Evolutionary conservation across 2,329 filamentous ascomycete species (phyloP), one percentile per base, ranked within the genome.

Genomic region (Diaporthe capsici): DNA sequence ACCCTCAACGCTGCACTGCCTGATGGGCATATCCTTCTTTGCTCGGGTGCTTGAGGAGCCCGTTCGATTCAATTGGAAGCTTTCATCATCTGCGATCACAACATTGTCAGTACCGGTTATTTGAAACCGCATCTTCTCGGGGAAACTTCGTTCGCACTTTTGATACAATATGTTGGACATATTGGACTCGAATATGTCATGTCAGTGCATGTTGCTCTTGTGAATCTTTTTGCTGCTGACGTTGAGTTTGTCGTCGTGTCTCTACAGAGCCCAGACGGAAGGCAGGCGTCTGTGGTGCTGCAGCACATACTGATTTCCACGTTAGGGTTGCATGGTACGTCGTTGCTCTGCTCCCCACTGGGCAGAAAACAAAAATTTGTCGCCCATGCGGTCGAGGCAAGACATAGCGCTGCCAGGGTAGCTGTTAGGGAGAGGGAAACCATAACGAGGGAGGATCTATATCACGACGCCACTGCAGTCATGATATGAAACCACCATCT

Each of bases 181-280:
- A 47, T 57, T 10, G 49, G 25, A 55, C 55, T 71, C 22, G 31
- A 61, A 65, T 65, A 74, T 28, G 73, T 71, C 22, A 6, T 28
- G 31, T 74, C 65, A 22, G 73, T 74, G 44, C 73, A 74, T 44
- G 73, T 71, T 22, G 73, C 65, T 55, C 73, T 58, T n/a, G 63
- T 49, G 39, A 74, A 74, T 47, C 51, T 55, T 55, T 13, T 60
- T 22, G 31, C 55, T 9, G 63, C 55, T 22, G 73, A 74, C 10
- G 53, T 63, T 34, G 44, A 25, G 25, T 74, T 74, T 8, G 53
- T 37, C 28, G 44, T 15, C 9, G 51, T n/a, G 34, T 44, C 65
- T 63, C 31, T 74, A 49, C 73, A 74, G 37, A 74, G 73, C 17
- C 73, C 73, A 25, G 73, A 74, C 47, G 73, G 47, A 28, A 74